These are phyloP conservation scores for Corymbia citriodora DNA, from an alignment of 441 rosid species.

Conservation along the genomic window DNA sequence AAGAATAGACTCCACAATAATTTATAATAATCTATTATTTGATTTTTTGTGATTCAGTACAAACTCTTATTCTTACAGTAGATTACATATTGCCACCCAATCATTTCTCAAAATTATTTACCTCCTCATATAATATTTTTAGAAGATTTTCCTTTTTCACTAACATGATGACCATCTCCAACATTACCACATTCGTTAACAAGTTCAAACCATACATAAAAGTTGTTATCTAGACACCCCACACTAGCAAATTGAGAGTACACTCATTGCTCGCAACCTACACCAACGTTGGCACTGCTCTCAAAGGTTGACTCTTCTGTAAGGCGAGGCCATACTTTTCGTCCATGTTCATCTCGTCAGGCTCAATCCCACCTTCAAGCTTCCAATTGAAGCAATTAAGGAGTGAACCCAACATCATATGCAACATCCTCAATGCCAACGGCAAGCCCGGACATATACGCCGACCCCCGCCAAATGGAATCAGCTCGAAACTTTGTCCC, in stretches of 20 bases:
- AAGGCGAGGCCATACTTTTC: not conserved
- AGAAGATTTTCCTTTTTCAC: not conserved
- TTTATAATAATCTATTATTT: too few species aligned
- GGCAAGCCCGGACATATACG: slow-evolving; percentile 10
- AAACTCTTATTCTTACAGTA: too few species aligned
- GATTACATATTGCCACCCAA: too few species aligned
- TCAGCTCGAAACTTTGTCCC: not conserved
- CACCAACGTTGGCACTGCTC: not conserved
- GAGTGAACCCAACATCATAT: slow-evolving; percentile 1
- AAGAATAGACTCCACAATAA: too few species aligned
- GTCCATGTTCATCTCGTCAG: not conserved
- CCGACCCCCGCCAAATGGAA: slow-evolving; percentile 1
- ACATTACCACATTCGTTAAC: not conserved
- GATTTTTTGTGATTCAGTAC: too few species aligned
- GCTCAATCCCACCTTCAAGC: not conserved
- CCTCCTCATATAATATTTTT: not conserved
- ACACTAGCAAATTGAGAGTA: not conserved
- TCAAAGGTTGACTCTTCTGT: not conserved
- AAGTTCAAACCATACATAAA: not conserved
- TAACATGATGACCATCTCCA: not conserved
- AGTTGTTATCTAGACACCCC: not conserved
- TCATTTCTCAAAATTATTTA: too few species aligned
- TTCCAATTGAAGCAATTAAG: not conserved
- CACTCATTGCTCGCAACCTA: not conserved
- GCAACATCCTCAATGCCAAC: slow-evolving; percentile 1